These are phyloP conservation scores for Populus nigra DNA, from an alignment of 345 rosid species.

Conservation along the genomic window DNA sequence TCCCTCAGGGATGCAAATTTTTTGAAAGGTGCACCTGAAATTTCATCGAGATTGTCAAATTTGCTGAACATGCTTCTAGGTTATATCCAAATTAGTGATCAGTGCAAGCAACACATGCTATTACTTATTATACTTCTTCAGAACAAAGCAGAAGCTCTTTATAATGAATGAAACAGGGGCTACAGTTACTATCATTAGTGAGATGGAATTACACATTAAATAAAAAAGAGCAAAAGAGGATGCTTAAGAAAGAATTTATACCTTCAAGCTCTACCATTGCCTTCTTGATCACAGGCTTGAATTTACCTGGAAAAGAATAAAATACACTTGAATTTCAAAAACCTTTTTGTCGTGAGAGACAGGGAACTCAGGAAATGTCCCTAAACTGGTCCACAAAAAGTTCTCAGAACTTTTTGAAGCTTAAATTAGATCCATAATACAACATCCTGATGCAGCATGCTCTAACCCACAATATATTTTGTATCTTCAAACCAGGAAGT, in stretches of 20 bases:
- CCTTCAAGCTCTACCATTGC: conserved; percentile 99
- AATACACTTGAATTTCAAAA: background rate
- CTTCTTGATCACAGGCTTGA: conserved; percentile 97
- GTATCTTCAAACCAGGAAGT: background rate
- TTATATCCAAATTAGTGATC: background rate
- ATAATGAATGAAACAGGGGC: background rate
- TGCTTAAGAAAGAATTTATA: conserved; percentile 17
- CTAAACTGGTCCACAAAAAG: background rate
- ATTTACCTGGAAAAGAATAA: conserved; percentile 54
- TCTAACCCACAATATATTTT: background rate
- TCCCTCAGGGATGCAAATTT: conserved; percentile 66
- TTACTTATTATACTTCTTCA: too few species aligned
- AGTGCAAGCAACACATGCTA: background rate
- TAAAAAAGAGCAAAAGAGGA: background rate
- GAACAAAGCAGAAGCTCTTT: background rate
- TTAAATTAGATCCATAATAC: background rate
- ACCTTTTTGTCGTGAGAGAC: background rate
- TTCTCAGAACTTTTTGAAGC: background rate
- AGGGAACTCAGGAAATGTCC: background rate
- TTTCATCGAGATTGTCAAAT: background rate
- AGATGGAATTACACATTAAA: background rate
- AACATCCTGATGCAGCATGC: background rate
- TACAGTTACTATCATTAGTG: background rate
- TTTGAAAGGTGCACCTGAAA: conserved; percentile 84
- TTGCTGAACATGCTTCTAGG: background rate